phyloP scores from a whole-genome alignment of 169 alveolate species.

The Plasmodium ovale region DNA sequence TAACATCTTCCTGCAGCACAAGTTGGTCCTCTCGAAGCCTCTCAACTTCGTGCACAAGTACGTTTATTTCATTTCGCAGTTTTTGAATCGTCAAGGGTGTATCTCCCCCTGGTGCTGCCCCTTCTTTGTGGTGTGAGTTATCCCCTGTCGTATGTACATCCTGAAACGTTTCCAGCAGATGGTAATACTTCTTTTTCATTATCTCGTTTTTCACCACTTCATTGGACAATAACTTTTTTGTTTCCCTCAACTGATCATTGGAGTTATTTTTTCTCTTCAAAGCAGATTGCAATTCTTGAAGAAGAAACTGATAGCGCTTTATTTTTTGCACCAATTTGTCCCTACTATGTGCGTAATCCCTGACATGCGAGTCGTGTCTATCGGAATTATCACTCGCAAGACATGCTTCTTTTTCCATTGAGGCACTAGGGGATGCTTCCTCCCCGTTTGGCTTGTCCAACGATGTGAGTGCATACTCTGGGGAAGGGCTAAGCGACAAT shows the following conservation, averaged over 20 bases:
- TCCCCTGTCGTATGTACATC: too few relatives aligned
- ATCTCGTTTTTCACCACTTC: conserved; percentile 27
- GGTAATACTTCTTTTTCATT: conserved; percentile 19
- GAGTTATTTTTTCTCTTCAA: conserved; percentile 4
- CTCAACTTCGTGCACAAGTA: conserved; percentile 21
- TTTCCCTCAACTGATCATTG: conserved; percentile 15
- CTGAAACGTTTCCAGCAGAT: conserved; percentile 13
- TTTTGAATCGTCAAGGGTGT: conserved; percentile 1
- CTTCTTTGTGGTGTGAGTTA: too few relatives aligned
- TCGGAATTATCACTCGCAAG: too few relatives aligned
- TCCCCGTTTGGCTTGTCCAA: too few relatives aligned
- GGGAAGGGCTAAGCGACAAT: too few relatives aligned
- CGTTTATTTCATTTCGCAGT: conserved; percentile 28
- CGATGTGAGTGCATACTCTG: too few relatives aligned
- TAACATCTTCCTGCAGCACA: conserved; percentile 33
- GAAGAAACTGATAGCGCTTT: not conserved
- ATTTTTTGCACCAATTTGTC: conserved; percentile 16
- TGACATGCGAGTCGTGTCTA: too few relatives aligned
- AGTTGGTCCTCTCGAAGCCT: conserved; percentile 33
- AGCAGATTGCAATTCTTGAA: conserved; percentile 18
- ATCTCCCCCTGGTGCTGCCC: not conserved
- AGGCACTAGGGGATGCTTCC: too few relatives aligned
- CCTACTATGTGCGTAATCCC: not conserved
- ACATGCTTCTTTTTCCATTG: too few relatives aligned
- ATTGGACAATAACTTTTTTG: conserved; percentile 31